Percentiles rank a stretch among this genome's conserved stretches.
These are phyloP conservation scores for Umbelopsis vinacea DNA, from an alignment of 192 early-diverging fungal species.

Conservation along the genomic window DNA sequence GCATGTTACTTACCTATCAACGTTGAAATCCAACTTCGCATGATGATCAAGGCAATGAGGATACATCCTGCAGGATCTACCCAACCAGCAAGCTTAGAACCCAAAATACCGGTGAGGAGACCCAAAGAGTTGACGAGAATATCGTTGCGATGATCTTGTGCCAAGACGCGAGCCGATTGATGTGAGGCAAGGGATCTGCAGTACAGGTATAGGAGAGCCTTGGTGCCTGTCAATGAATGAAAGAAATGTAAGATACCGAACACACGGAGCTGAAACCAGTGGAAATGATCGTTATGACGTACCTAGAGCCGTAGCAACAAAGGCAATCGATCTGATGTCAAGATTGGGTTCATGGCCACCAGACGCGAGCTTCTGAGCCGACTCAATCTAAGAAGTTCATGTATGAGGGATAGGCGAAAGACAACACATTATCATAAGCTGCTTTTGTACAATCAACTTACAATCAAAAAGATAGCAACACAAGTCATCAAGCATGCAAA, in stretches of 20 bases:
- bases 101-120: constrained; percentile 65
- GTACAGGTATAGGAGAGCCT: constrained; percentile 69
- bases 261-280: neutral
- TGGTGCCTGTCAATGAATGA: constrained; percentile 44
- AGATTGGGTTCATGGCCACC: constrained; percentile 52
- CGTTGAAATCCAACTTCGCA: constrained; percentile 68
- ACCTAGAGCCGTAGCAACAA: constrained; percentile 61
- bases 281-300: neutral
- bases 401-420: neutral
- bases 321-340: constrained; percentile 49
- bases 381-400: constrained; percentile 56
- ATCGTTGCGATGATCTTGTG: constrained; percentile 79
- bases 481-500: constrained; percentile 81
- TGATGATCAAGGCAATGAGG: constrained; percentile 68
- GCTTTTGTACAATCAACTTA: constrained; percentile 34
- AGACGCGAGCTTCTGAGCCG: constrained; percentile 57
- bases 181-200: constrained; percentile 64
- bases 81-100: constrained; percentile 64
- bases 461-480: constrained; percentile 69
- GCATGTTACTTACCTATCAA: constrained; percentile 50
- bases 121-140: constrained; percentile 74
- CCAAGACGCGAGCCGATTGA: constrained; percentile 65
- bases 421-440: neutral
- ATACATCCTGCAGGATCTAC: constrained; percentile 77
- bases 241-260: neutral